Conservation (phyloP, 2,329 filamentous ascomycete genomes). For the Alternaria hordeiaustralica region DNA sequence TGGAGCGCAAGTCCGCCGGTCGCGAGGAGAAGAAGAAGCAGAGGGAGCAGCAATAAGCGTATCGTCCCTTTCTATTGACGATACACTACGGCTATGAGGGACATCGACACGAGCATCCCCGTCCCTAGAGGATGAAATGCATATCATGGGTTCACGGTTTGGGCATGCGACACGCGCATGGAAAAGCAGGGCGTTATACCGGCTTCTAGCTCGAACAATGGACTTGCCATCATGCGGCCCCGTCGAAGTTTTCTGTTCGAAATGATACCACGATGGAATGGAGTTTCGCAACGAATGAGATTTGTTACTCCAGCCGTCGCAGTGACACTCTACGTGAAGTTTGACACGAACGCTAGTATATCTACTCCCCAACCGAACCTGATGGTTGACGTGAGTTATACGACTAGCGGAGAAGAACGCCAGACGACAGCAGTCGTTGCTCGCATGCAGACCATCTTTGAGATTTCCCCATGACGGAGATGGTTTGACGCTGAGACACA, state of each 20-base stretch:
- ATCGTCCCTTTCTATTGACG: conserved; percentile 40
- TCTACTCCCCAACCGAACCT: conserved; percentile 78
- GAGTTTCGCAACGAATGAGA: conserved; percentile 32
- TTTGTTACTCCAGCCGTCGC: conserved; percentile 34
- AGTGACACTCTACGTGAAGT: conserved; percentile 28
- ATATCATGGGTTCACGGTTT: conserved; percentile 47
- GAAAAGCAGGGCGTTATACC: conserved; percentile 49
- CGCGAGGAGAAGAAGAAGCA: conserved; percentile 79
- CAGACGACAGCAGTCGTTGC: conserved; percentile 61
- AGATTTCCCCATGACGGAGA: conserved; percentile 67
- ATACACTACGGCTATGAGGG: conserved; percentile 48
- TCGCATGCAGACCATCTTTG: conserved; percentile 82
- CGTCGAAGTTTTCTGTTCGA: conserved; percentile 41
- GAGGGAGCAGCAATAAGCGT: conserved; percentile 57
- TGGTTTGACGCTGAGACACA: conserved; percentile 82
- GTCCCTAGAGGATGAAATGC: conserved; percentile 48
- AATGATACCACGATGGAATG: conserved; percentile 39
- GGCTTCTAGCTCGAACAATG: conserved; percentile 48
- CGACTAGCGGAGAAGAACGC: conserved; percentile 84
- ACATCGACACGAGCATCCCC: conserved; percentile 42
- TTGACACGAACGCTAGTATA: conserved; percentile 71
- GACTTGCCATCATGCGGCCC: conserved; percentile 44
- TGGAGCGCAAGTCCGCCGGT: conserved; percentile 82
- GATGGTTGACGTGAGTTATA: conserved; percentile 86
- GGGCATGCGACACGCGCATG: conserved; percentile 42